A percentile compares a stretch with the other conserved stretches of the same genome.
These are phyloP conservation scores for Boletellus emodensis DNA, from an alignment of 768 basidiomycete species.

Conservation along the genomic window DNA sequence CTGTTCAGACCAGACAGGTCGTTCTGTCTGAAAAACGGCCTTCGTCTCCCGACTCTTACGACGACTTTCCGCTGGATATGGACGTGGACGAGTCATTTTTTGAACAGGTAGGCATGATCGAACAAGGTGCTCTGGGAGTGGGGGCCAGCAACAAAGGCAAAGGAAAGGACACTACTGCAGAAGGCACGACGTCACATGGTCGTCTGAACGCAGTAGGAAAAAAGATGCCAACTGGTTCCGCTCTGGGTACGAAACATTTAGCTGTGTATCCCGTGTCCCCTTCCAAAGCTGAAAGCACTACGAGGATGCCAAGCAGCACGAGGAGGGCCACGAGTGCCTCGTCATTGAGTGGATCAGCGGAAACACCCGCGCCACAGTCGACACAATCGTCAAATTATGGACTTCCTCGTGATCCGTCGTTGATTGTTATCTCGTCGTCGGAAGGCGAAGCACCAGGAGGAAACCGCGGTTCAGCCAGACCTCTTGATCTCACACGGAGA, in stretches of 20 bases:
- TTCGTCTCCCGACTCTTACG: slow-evolving; percentile 27
- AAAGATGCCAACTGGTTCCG: slow-evolving; percentile 7
- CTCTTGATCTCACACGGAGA: slow-evolving; percentile 7
- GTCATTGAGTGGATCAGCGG: slow-evolving; percentile 10
- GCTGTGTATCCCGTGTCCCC: slow-evolving; percentile 4
- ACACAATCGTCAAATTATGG: slow-evolving; percentile 11
- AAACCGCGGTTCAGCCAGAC: neutral
- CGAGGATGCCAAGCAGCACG: slow-evolving; percentile 9
- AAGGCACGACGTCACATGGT: neutral
- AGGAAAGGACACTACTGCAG: slow-evolving; percentile 7
- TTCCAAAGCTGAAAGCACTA: slow-evolving; percentile 13
- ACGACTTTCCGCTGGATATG: slow-evolving; percentile 34
- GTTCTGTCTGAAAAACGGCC: slow-evolving; percentile 8
- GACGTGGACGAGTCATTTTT: slow-evolving; percentile 39
- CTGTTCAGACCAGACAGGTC: neutral
- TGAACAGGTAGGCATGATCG: slow-evolving; percentile 32
- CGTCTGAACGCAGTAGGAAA: neutral
- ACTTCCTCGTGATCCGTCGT: slow-evolving; percentile 19
- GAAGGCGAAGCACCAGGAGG: slow-evolving; percentile 11
- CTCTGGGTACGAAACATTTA: slow-evolving; percentile 17
- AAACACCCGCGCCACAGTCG: slow-evolving; percentile 13
- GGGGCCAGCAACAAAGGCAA: slow-evolving; percentile 15
- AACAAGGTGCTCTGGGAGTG: slow-evolving; percentile 16
- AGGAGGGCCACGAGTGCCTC: slow-evolving; percentile 10
- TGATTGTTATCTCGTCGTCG: slow-evolving; percentile 21